Evolutionary conservation across 2,329 filamentous ascomycete genomes (phyloP).

Genomic region (Escovopsis sp.): DNA sequence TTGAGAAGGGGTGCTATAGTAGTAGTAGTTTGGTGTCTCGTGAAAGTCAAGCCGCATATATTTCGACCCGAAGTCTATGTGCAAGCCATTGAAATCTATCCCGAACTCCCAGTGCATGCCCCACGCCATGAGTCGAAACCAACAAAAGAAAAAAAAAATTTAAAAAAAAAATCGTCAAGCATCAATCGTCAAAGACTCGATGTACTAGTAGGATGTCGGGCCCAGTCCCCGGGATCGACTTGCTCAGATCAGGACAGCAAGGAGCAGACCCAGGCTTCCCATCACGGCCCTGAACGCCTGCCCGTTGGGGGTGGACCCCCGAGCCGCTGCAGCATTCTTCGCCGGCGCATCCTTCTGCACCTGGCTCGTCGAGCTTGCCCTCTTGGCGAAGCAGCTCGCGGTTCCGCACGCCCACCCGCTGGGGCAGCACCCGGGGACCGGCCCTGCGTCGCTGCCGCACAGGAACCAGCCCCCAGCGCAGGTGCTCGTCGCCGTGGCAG

Average conservation of each 20-base stretch:
- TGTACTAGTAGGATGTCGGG: not conserved
- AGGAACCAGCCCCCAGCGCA: conserved; percentile 76
- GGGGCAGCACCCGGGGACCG: conserved; percentile 73
- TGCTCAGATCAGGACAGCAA: not conserved
- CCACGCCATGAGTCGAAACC: no score
- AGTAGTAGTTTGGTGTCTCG: no score
- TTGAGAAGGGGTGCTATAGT: no score
- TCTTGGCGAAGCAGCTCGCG: conserved; percentile 50
- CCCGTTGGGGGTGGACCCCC: not conserved
- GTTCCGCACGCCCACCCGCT: conserved; percentile 58
- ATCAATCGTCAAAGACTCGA: not conserved
- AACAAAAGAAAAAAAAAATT: not conserved
- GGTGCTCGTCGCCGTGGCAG: conserved; percentile 27
- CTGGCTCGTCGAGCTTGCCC: conserved; percentile 37
- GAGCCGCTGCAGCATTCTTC: conserved; percentile 4
- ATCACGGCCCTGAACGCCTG: not conserved
- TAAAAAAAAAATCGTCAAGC: not conserved
- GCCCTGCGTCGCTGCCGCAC: conserved; percentile 39
- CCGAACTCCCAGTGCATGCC: no score
- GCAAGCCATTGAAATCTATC: no score
- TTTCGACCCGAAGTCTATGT: no score
- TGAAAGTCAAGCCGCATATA: no score
- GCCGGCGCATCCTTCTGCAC: conserved; percentile 38
- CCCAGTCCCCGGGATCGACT: no score
- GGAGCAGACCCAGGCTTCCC: conserved; percentile 1